Evolutionary conservation across 2,329 filamentous ascomycete species (phyloP), one percentile per base, ranked within the genome.

Genomic region (Colletotrichum tanaceti): DNA sequence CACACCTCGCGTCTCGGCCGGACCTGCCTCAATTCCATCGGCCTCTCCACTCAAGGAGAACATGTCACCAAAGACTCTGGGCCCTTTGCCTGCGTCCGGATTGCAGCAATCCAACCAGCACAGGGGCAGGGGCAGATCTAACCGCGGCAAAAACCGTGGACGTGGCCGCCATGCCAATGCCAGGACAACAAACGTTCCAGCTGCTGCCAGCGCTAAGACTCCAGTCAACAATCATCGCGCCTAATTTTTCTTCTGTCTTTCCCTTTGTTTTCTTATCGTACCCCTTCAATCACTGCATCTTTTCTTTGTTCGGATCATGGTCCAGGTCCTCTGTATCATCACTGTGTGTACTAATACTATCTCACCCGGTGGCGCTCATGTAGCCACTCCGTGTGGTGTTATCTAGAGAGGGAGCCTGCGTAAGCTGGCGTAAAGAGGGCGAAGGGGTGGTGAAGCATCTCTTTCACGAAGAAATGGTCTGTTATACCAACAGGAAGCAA

Each of bases 121-220:
- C 43, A 54, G 65, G n/a, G 41, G 41, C 13, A 47, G 18, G 38
- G 63, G 50, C 52, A 53, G 28, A 22, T n/a, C 24, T 35, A 24
- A 64, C 7, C 62, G 65, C 3, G 60, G 65, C 7, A 50, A 50
- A 39, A 38, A 50, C n/a, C 66, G 66, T 28, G 44, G 55, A 11
- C 66, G 66, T 35, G 66, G 66, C 38, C 55, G 66, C 43, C 55
- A 55, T 20, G 54, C 46, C 38, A 52, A 53, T 3, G 14, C 38
- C n/a, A 59, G 47, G 38, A 9, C 13, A 11, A 22, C 53, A 24
- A 18, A 22, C 35, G 16, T 41, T 9, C 4, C 44, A n/a, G n/a
- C 18, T 28, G 54, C n/a, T 18, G 16, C 39, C n/a, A 35, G 16
- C 20, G 9, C 58, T 24, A 32, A 39, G 4, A 28, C 32, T 5